A percentile compares a stretch with the other conserved stretches of the same genome.
Evolutionary conservation across 352 stramenopile genomes (phyloP).

Genomic region (Globisporangium cederbergense): DNA sequence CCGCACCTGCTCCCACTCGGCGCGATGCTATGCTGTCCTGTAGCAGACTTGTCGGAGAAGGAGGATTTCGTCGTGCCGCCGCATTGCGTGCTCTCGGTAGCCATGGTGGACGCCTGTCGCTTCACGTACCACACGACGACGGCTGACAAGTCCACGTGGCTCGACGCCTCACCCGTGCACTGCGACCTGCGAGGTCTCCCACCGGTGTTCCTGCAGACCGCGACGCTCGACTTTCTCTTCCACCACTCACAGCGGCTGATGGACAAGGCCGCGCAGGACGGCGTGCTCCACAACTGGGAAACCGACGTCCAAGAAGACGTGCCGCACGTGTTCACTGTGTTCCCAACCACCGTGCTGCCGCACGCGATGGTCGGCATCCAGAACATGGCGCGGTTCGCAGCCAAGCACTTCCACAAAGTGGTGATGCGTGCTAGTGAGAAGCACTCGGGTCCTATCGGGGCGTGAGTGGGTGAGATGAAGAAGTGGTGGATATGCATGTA

Average conservation of each 20-base stretch:
- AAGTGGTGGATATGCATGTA: slow-evolving; percentile 9
- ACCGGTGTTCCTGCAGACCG: slow-evolving; percentile 36
- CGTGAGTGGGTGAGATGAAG: neutral
- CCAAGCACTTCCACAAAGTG: slow-evolving; percentile 15
- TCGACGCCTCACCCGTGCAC: slow-evolving; percentile 18
- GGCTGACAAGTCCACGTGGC: slow-evolving; percentile 9
- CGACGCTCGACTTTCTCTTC: slow-evolving; percentile 27
- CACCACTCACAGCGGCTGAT: slow-evolving; percentile 23
- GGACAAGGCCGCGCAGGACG: slow-evolving; percentile 20
- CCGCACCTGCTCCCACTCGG: slow-evolving; percentile 21
- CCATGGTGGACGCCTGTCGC: slow-evolving; percentile 8
- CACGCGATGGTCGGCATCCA: slow-evolving; percentile 42
- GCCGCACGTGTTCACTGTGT: slow-evolving; percentile 60
- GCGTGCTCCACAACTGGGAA: slow-evolving; percentile 20
- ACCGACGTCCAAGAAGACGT: slow-evolving; percentile 48
- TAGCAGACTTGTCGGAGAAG: slow-evolving; percentile 21
- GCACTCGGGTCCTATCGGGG: neutral
- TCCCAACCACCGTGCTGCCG: slow-evolving; percentile 45
- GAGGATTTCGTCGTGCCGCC: slow-evolving; percentile 9
- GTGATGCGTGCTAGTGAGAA: neutral
- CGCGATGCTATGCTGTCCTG: slow-evolving; percentile 32
- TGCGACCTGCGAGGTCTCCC: slow-evolving; percentile 30
- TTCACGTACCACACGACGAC: slow-evolving; percentile 13
- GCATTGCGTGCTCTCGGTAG: slow-evolving; percentile 22
- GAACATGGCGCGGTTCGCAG: slow-evolving; percentile 39